Base-by-base conservation (phyloP, 148 eudicot species). In the Amaranthus palmeri region DNA sequence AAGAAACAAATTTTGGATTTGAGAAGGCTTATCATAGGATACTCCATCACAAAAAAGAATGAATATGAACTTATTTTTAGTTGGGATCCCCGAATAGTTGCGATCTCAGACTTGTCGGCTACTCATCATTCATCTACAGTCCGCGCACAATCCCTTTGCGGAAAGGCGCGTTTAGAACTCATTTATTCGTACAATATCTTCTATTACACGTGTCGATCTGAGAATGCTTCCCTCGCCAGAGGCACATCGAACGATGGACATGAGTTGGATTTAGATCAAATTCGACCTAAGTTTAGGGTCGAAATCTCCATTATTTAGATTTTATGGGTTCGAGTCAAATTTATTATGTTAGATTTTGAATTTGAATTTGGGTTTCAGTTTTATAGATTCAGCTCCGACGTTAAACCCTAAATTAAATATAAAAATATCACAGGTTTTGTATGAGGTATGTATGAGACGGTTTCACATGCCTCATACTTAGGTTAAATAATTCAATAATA, bases 121-220 rank as follows among this genome's bases (percentile, higher is more conserved):
- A 63, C 63, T 64, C 68, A 58, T 51, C 61, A 13, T 11, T 48
- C 46, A 9, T 65, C 52, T 6, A 67, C 67, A 64, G 17, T 11
- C 70, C 74, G 64, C 70, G 79, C 71, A 8, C 60, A 71, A 55
- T 56, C 45, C 60, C 53, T 18, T 6, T 6, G 7, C 57, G 49
- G 61, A 69, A 71, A 76, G 70, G 65, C 71, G 71, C 79, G 75
- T 77, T 25, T 25, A 61, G 80, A 65, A 0, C 67, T 71, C 80
- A 77, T 5, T 17, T 25, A 25, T 25, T 25, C 36, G 36, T 25
- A 25, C 36, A 10, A 8, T 43, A 13, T 65, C 52, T 72, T 44
- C 7, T 43, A 51, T 7, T 42, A 60, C 75, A 71, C 52, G 72
- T 71, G 79, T 77, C 75, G 43, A 71, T 10, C 8, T 66, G 67